Percentiles rank a stretch among this genome's conserved stretches.
These are phyloP conservation scores for Talaromyces sp. DNA, from an alignment of 2,329 filamentous ascomycete genomes.

Conservation along the genomic window DNA sequence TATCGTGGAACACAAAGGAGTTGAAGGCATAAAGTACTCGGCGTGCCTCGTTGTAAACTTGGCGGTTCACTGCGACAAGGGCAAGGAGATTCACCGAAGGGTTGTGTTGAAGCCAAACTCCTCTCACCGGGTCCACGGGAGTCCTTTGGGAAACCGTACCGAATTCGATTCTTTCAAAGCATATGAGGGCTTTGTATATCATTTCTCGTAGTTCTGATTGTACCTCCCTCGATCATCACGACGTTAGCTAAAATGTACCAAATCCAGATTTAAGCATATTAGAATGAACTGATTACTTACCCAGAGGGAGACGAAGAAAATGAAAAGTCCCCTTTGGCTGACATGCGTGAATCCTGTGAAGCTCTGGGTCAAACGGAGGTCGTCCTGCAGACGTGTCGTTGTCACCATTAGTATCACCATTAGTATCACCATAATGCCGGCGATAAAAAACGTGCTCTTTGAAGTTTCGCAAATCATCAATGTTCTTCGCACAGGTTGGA, in stretches of 20 bases:
- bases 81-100: background rate
- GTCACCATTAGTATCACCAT: background rate
- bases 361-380: background rate
- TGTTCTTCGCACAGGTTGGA: background rate
- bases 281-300: background rate
- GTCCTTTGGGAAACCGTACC: too few species aligned
- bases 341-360: background rate
- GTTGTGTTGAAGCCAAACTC: slow-evolving; percentile 1
- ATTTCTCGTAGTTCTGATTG: background rate
- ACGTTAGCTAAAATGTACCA: background rate
- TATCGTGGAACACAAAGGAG: background rate
- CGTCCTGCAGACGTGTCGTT: too few species aligned
- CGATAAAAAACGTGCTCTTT: background rate
- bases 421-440: background rate
- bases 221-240: background rate
- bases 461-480: background rate
- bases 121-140: background rate
- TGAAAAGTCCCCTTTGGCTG: background rate
- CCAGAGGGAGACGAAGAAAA: background rate
- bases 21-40: slow-evolving; percentile 4
- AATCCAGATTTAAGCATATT: too few species aligned
- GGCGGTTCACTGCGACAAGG: slow-evolving; percentile 3
- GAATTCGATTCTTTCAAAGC: background rate
- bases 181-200: background rate
- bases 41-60: slow-evolving; percentile 8